A percentile compares a stretch with the other conserved stretches of the same genome.
Conservation (phyloP, 179 eudicot species). For the Heliamphora pulchella region DNA sequence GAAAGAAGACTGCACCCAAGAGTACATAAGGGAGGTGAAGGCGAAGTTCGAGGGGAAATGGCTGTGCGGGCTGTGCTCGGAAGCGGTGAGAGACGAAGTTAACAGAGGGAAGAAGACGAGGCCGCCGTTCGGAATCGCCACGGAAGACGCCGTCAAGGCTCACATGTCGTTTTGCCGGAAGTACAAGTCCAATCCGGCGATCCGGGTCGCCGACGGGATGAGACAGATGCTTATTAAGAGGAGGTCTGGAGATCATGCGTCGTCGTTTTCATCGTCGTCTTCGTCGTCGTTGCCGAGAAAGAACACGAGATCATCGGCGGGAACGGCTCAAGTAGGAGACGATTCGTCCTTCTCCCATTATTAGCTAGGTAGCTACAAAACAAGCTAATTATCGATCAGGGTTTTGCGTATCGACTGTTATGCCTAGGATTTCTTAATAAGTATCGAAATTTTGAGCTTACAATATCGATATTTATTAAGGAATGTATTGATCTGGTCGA, state of each 20-base stretch:
- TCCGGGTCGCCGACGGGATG: constrained; percentile 72
- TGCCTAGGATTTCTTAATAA: no score
- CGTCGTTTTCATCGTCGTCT: no score
- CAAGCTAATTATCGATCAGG: no score
- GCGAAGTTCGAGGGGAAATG: constrained; percentile 61
- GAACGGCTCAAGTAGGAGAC: constrained; percentile 33
- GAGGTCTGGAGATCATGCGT: constrained; percentile 45
- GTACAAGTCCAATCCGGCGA: constrained; percentile 63
- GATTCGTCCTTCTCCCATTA: constrained; percentile 20
- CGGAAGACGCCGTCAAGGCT: constrained; percentile 66
- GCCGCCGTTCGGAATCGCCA: constrained; percentile 16
- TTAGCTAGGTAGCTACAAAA: neutral
- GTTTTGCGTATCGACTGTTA: no score
- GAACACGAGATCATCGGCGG: constrained; percentile 40
- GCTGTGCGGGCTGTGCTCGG: constrained; percentile 79
- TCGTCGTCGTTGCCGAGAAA: constrained; percentile 21
- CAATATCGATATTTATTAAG: no score
- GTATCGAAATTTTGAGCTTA: no score
- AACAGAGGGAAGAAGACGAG: constrained; percentile 27
- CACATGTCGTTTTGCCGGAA: constrained; percentile 74
- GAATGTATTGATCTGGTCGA: no score
- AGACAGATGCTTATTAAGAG: constrained; percentile 66
- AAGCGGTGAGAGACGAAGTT: constrained; percentile 67
- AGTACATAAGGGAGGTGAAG: constrained; percentile 60
- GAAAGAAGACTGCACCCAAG: constrained; percentile 70